Conservation (phyloP, 768 basidiomycete species). For the Leccinum variicolor region DNA sequence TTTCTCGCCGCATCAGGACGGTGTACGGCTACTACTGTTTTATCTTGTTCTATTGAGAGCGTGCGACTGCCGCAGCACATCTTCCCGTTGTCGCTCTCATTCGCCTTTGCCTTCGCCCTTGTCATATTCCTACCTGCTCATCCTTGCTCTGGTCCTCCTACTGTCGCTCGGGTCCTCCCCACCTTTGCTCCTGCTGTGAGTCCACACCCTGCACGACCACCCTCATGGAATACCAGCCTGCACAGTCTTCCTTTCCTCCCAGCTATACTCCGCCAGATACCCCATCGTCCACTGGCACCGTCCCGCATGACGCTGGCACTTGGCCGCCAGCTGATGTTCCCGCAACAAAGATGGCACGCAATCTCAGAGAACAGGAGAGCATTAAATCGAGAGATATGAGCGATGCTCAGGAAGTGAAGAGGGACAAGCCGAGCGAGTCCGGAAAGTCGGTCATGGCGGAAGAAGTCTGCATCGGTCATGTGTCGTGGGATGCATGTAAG, state of each 20-base stretch:
- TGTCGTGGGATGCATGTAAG: conserved; percentile 2
- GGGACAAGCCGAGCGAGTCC: background rate
- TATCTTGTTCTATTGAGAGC: too few species aligned
- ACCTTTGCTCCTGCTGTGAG: too few species aligned
- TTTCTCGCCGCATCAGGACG: too few species aligned
- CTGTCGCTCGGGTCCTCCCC: too few species aligned
- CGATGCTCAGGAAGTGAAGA: background rate
- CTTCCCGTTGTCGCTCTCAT: too few species aligned
- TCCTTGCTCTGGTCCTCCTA: too few species aligned
- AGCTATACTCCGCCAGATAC: background rate
- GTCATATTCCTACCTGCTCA: too few species aligned
- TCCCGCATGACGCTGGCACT: background rate
- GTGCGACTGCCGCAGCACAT: too few species aligned
- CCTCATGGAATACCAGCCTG: background rate
- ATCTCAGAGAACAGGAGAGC: background rate
- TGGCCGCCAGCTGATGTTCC: background rate
- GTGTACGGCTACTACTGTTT: too few species aligned
- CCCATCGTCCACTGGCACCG: background rate
- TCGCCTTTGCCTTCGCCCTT: too few species aligned
- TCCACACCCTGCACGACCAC: background rate
- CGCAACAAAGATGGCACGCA: background rate
- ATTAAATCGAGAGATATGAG: background rate
- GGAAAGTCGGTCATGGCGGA: background rate
- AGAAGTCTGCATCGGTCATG: background rate
- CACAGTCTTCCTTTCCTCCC: background rate